Base-by-base conservation (phyloP, 768 basidiomycete genomes). In the Gloeophyllum trabeum region DNA sequence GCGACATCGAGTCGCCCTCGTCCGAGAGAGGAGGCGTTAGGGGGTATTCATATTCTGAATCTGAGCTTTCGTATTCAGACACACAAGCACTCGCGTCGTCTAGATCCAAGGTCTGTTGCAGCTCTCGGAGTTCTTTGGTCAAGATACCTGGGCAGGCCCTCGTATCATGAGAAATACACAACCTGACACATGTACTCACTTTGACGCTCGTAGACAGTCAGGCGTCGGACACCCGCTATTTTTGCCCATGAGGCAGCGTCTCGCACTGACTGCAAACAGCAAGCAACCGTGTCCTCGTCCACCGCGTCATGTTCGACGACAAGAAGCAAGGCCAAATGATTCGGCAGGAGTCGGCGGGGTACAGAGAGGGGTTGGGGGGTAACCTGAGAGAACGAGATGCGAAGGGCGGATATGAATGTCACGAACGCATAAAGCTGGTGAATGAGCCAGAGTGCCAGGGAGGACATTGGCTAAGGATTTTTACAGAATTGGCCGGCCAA, bases 1-100 rank as follows among this genome's bases (percentile, higher is more conserved):
- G 61, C 22, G 78, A 67, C 43, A 77, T 66, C 7, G 83, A 83
- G 20, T 71, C 74, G 20, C 81, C 76, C 51, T 69, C 70, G 55
- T 85, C 84, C 5, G 85, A 88, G 14, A 71, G 62, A 3, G 85
- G 86, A n/a, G 85, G 86, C 0, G 85, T 88, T 35, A 75, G 63
- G 30, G 85, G 86, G 56, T 78, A 86, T 51, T 77, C 73, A 3
- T 72, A 57, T 43, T 83, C 81, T 16, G 75, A 73, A 43, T 70
- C 72, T 42, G 64, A 63, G 16, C 61, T 62, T 23, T 68, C 60
- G 42, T n/a, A n/a, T n/a, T n/a, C n/a, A n/a, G n/a, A n/a, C n/a
- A n/a, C n/a, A 23, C 26, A 51, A 37, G 24, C 39, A 22, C 41
- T 49, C 42, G 55, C 58, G 41, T 49, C 44, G 51, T 52, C 23